Conservation (phyloP, 768 basidiomycete genomes). For the Cystobasidium onofrii region DNA sequence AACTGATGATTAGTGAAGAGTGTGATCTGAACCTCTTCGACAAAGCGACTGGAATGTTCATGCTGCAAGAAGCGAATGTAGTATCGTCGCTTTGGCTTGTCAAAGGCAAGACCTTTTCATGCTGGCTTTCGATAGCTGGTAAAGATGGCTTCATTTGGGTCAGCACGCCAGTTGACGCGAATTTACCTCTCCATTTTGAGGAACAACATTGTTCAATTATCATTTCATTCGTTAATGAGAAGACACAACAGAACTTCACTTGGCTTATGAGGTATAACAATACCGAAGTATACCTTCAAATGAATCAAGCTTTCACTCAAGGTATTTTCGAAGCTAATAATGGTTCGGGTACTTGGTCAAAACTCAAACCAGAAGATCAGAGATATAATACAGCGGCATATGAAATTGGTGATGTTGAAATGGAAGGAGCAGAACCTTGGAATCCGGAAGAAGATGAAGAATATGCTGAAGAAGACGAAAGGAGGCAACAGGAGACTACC, state of each 20-base stretch:
- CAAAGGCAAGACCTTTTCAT: conserved; percentile 34
- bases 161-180: conserved; percentile 37
- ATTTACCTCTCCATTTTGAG: conserved; percentile 40
- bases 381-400: conserved; percentile 67
- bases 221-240: conserved; percentile 68
- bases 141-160: conserved; percentile 37
- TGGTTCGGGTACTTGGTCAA: conserved; percentile 56
- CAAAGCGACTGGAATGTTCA: conserved; percentile 47
- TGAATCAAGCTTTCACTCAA: conserved; percentile 59
- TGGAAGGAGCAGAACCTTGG: conserved; percentile 62
- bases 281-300: conserved; percentile 54
- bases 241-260: conserved; percentile 52
- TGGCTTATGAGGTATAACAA: conserved; percentile 71
- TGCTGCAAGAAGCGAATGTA: conserved; percentile 46
- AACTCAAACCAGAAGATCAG: conserved; percentile 66
- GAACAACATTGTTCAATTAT: conserved; percentile 58
- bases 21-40: conserved; percentile 49
- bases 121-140: conserved; percentile 44
- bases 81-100: conserved; percentile 45
- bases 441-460: conserved; percentile 48
- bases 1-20: conserved; percentile 31
- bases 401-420: conserved; percentile 67
- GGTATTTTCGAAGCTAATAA: conserved; percentile 62
- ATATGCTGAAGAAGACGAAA: not conserved
- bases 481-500: not conserved